Percentiles rank a stretch among this genome's conserved stretches.
Evolutionary conservation across 2,329 filamentous ascomycete species (phyloP).

Genomic region (Sporothrix brunneoviolacea): DNA sequence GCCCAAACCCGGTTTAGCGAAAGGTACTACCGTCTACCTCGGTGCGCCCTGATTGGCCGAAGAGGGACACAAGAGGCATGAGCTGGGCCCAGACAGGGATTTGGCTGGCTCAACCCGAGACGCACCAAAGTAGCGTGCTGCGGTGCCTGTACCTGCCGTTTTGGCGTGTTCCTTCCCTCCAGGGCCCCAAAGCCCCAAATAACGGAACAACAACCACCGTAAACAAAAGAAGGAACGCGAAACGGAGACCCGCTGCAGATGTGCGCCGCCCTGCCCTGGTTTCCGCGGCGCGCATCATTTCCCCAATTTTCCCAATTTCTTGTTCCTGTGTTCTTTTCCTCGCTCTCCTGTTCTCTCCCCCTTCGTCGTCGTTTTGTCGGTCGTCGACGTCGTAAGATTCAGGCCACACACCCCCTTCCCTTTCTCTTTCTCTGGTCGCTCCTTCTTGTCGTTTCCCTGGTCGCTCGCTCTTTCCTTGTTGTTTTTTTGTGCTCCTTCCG

Average conservation of each 20-base stretch:
- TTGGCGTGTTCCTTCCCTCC: too few species aligned
- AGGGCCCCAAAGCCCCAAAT: too few species aligned
- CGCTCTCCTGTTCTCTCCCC: background rate
- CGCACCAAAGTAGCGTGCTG: background rate
- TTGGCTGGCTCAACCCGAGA: conserved; percentile 1
- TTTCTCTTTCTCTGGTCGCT: background rate
- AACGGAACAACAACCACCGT: background rate
- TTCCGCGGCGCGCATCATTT: conserved; percentile 11
- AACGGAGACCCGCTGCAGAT: too few species aligned
- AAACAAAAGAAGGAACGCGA: background rate
- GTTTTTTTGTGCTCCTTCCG: conserved; percentile 1
- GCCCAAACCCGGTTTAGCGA: conserved; percentile 17
- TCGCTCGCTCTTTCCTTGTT: background rate
- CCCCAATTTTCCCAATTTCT: conserved; percentile 5
- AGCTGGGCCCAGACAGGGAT: conserved; percentile 1
- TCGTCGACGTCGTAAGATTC: too few species aligned
- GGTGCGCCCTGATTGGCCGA: background rate
- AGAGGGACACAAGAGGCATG: background rate
- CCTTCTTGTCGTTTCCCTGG: background rate
- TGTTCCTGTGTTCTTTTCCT: conserved; percentile 2
- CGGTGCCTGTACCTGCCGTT: background rate
- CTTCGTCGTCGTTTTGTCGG: too few species aligned
- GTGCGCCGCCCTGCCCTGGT: background rate
- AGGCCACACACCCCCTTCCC: too few species aligned
- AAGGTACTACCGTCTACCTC: conserved; percentile 9